Base-by-base conservation (phyloP, 1,284 basidiomycete genomes). In the Heterobasidion occidentale region DNA sequence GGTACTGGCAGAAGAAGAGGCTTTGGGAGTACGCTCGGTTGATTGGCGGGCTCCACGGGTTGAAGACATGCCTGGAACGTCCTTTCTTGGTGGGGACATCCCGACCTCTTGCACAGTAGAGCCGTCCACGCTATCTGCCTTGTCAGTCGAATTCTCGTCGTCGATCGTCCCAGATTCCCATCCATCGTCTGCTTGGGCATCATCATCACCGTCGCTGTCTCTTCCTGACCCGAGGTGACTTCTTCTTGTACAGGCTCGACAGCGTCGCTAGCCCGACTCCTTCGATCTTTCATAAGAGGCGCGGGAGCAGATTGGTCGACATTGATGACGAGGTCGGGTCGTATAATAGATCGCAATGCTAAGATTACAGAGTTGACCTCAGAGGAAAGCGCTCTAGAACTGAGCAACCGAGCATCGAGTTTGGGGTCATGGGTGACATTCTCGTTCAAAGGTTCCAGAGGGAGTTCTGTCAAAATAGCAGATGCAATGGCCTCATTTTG, bases 391-490 rank as follows among this genome's bases (percentile, higher is more conserved):
- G 78, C 70, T 68, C 91, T 94, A 2, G 88, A 88, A 64, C 90
- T 92, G 47, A 89, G 74, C 27, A 95, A 71, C 34, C 89, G 81
- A 57, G 80, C 85, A 63, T 90, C 84, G 1, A 88, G 81, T 68
- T 88, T 90, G 7, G 77, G 76, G 15, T 71, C 65, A 2, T 77
- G 68, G 20, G 78, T 74, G n/a, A 78, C 77, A 9, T 76, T 65
- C 2, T 63, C 58, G 9, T 69, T 70, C 2, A 67, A 68, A 35
- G 63, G 52, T 54, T 67, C 70, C 3, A 60, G 61, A 14, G 67
- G 64, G n/a, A 80, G 70, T 63, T 77, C 79, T 15, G 69, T 67
- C 1, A 68, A 66, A 20, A 88, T 62, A 7, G 77, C 77, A 3
- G 67, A 63, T 56, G 74, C 73, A 45, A 87, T 66, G 36, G 70